Evolutionary conservation across 345 rosid genomes (phyloP).

Genomic region (Salix viminalis): DNA sequence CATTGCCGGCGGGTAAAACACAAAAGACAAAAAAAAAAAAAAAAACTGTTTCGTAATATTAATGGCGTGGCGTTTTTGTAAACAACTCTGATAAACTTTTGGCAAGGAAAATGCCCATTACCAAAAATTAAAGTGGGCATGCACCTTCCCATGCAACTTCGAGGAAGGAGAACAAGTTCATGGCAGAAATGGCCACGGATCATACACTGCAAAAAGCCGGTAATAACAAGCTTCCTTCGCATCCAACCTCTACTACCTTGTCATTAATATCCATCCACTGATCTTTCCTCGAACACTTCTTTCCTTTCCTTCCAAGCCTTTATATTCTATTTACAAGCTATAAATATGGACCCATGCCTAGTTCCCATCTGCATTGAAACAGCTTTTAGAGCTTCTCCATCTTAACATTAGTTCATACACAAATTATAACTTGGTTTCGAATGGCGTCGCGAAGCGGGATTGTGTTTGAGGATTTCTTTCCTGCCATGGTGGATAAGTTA

Average conservation of each 20-base stretch:
- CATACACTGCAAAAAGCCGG: constrained; percentile 7
- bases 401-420: no score
- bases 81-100: neutral
- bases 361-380: neutral
- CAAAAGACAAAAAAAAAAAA: no score
- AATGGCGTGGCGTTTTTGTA: neutral
- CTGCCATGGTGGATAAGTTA: constrained; percentile 50
- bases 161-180: constrained; percentile 29
- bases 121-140: neutral
- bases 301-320: constrained; percentile 1
- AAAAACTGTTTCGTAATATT: neutral
- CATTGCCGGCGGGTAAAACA: neutral
- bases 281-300: constrained; percentile 15
- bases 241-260: constrained; percentile 11
- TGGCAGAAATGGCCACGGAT: constrained; percentile 6
- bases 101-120: neutral
- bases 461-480: constrained; percentile 52
- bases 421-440: neutral
- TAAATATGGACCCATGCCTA: constrained; percentile 5
- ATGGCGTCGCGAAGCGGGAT: constrained; percentile 31
- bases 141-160: constrained; percentile 44
- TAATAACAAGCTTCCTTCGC: neutral
- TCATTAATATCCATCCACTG: constrained; percentile 13
- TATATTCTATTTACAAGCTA: neutral
- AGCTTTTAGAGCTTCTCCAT: no score